phyloP scores from a whole-genome alignment of 805 yeast species.

The Starmerella lactis-condensi region DNA sequence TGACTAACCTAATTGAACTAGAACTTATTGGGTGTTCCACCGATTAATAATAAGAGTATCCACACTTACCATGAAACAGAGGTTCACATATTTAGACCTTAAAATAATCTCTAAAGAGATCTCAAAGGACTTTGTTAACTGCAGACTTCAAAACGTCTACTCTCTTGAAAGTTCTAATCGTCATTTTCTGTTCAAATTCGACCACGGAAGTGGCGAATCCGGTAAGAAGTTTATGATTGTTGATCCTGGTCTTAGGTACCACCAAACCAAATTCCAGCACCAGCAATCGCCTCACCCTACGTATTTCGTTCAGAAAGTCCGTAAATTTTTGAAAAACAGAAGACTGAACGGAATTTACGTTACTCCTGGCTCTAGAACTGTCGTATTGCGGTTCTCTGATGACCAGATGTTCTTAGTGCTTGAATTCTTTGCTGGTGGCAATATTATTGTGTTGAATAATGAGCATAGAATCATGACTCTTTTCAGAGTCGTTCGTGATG shows the following conservation, averaged over 20 bases:
- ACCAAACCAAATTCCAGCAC: constrained; percentile 62
- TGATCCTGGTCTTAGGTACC: constrained; percentile 73
- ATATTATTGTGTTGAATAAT: constrained; percentile 57
- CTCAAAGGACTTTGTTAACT: constrained; percentile 35
- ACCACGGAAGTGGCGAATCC: constrained; percentile 39
- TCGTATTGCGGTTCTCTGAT: constrained; percentile 69
- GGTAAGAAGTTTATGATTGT: constrained; percentile 56
- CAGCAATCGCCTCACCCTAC: constrained; percentile 69
- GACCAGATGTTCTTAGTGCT: constrained; percentile 58
- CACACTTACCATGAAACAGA: constrained; percentile 37
- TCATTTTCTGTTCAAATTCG: constrained; percentile 62
- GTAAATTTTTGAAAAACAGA: constrained; percentile 71
- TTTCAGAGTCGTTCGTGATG: constrained; percentile 48
- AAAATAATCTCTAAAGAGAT: constrained; percentile 55
- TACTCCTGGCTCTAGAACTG: constrained; percentile 62
- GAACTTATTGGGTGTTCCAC: no score
- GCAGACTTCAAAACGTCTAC: constrained; percentile 68
- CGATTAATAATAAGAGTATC: no score
- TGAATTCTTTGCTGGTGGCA: constrained; percentile 93
- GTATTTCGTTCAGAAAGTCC: constrained; percentile 62
- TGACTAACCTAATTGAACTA: no score
- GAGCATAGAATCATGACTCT: constrained; percentile 48
- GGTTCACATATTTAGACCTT: constrained; percentile 70
- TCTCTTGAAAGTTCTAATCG: constrained; percentile 54
- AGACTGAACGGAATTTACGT: constrained; percentile 57